Base-by-base conservation (phyloP, 2,329 filamentous ascomycete genomes). In the Epicoccum sorghinum region DNA sequence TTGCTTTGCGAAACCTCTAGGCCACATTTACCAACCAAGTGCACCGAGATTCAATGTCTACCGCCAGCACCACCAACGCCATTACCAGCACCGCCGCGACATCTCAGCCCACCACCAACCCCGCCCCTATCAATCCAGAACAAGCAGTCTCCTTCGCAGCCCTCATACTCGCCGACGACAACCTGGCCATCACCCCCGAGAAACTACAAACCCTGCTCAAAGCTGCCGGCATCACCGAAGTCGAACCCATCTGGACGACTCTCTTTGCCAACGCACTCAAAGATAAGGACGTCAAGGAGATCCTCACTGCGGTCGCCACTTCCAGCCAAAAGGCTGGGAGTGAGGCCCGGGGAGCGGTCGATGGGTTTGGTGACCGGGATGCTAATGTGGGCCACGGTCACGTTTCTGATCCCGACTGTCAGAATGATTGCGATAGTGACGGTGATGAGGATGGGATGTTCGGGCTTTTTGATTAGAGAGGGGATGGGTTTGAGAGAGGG, bases 131-230 rank as follows among this genome's bases (percentile, higher is more conserved):
- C 57, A 61, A 59, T n/a, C 56, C 64, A 22, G 66, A 69, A 39
- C 61, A 53, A 80, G 93, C 93, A 78, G 87, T 88, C 78, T 96
- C 93, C 77, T 98, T 97, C 86, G 95, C 95, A 78, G 91, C 93
- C 80, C 89, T 99, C 82, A 96, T 98, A 86, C 91, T 98, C 80
- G 93, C 93, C 80, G 95, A 99, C 86, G 93, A 97, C 73, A 89
- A 87, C 82, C 81, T 98, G 77, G 91, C 96, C 76, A 91, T 98
- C 85, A 96, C 93, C 78, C 84, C 95, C 84, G 95, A 98, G 82
- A 98, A 98, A 86, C 86, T 99, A 76, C 87, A 91, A 79, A 87
- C 89, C 72, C 80, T 99, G 75, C 89, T 98, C 83, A 88, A 90
- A 82, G 90, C 93, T 77, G 93, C 95, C 72, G 87, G 88, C 75